These are phyloP conservation scores for Acmispon strigosus DNA, from an alignment of 306 rosid genomes.

Conservation along the genomic window DNA sequence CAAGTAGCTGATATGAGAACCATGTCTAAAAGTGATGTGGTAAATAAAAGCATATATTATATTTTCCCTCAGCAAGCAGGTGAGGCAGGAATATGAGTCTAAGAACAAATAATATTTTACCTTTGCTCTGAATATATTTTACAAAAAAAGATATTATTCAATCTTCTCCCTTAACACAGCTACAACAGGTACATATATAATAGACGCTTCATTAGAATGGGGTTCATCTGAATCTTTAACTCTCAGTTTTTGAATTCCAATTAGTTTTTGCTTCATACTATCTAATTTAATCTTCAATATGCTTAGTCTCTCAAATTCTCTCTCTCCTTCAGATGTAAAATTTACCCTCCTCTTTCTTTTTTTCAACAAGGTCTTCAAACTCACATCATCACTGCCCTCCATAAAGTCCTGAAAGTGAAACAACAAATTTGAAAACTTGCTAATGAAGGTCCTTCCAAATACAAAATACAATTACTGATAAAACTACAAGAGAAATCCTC, in stretches of 20 bases:
- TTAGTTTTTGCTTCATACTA: conserved; percentile 41
- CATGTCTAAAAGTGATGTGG: no score
- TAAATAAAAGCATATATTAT: no score
- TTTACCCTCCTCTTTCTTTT: conserved; percentile 38
- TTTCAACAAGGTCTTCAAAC: conserved; percentile 67
- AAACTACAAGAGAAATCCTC: neutral
- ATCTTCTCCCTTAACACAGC: conserved; percentile 66
- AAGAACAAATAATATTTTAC: neutral
- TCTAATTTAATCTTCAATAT: conserved; percentile 44
- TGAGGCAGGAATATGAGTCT: neutral
- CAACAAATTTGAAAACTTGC: neutral
- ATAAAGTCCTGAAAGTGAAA: conserved; percentile 37
- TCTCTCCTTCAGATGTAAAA: conserved; percentile 35
- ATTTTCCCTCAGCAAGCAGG: neutral
- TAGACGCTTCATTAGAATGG: conserved; percentile 21
- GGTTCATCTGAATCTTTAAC: conserved; percentile 28
- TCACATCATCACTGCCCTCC: conserved; percentile 58
- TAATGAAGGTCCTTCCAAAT: neutral
- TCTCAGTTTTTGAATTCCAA: conserved; percentile 27
- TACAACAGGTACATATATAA: conserved; percentile 67
- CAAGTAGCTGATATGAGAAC: no score
- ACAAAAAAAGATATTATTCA: conserved; percentile 18
- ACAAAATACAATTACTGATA: neutral
- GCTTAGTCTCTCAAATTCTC: conserved; percentile 65
- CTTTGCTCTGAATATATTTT: neutral